Base-by-base conservation (phyloP, 2,329 filamentous ascomycete genomes). In the Neonectria ditissima region DNA sequence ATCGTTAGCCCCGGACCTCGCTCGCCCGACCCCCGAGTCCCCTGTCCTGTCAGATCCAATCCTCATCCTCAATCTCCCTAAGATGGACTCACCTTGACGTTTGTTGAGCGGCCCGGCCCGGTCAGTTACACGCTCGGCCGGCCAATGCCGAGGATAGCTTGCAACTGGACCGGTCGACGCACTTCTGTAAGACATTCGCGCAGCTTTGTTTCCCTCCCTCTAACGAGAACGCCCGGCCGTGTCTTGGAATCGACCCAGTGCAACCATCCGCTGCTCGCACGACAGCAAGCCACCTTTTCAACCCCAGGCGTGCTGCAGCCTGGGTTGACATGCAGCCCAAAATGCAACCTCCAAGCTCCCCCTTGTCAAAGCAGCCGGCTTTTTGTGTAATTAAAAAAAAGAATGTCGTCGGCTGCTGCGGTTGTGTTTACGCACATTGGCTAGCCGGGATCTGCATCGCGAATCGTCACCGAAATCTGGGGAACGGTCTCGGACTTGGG, bases 161-260 rank as follows among this genome's bases (percentile, higher is more conserved):
- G 37, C 7, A 32, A 24, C 24, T 58, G 16, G 24, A 30, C 45
- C 11, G 13, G 16, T 7, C 34, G 34, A 37, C 11, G 3, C 37
- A 41, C 37, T 41, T n/a, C n/a, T 4, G n/a, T 41, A 2, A 41
- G n/a, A 41, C n/a, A 26, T 39, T 57, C 45, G 10, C 47, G 20
- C 22, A 37, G 32, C 16, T 10, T 22, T 54, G 53, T 20, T 20
- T 52, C 20, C 51, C 28, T 39, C 4, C 16, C 39, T 55, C 51
- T 54, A 56, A 63, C 55, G 57, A 44, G 34, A 68, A 68, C 41
- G 67, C 67, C 66, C 66, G 65, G 66, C 50, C 26, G 47, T 58
- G 52, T 55, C 41, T 61, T 54, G 58, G 55, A 51, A 53, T 34
- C 48, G 51, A n/a, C 28, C 54, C 57, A 60, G 45, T 58, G 39